Conservation (phyloP, 192 early-diverging fungal genomes). For the Backusella liffmaniae region DNA sequence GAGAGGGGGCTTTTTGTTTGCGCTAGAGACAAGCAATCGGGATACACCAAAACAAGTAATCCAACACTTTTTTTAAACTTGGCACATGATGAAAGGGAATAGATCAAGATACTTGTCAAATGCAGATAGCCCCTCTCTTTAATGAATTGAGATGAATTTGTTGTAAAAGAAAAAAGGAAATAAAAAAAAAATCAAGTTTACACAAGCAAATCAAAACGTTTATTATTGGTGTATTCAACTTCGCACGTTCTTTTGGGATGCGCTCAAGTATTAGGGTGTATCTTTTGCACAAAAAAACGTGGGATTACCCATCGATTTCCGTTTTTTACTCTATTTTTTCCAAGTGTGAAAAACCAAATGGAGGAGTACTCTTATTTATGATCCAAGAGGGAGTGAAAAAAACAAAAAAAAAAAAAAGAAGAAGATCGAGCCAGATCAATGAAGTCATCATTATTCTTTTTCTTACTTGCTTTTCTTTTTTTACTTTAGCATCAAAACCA, state of each 20-base stretch:
- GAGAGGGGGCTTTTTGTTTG: neutral
- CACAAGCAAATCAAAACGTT: neutral
- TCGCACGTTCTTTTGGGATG: neutral
- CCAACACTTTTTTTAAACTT: neutral
- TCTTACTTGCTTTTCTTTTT: neutral
- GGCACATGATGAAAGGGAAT: neutral
- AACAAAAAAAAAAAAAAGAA: neutral
- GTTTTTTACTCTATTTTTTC: neutral
- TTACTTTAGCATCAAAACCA: neutral
- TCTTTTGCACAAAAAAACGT: neutral
- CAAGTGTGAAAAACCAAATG: neutral
- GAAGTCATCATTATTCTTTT: neutral
- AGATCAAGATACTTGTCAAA: neutral
- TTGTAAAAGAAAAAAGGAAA: neutral
- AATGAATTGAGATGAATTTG: neutral
- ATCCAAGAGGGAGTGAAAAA: neutral
- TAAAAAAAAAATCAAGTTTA: neutral
- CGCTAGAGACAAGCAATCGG: neutral
- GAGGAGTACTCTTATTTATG: too few relatives aligned
- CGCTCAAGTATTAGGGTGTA: neutral
- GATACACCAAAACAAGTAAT: neutral
- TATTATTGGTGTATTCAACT: neutral
- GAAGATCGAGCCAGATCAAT: neutral
- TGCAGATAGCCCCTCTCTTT: neutral
- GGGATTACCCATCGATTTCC: neutral